Evolutionary conservation across 495 filamentous ascomycete genomes (phyloP).

Genomic region (Durotheca rogersii): DNA sequence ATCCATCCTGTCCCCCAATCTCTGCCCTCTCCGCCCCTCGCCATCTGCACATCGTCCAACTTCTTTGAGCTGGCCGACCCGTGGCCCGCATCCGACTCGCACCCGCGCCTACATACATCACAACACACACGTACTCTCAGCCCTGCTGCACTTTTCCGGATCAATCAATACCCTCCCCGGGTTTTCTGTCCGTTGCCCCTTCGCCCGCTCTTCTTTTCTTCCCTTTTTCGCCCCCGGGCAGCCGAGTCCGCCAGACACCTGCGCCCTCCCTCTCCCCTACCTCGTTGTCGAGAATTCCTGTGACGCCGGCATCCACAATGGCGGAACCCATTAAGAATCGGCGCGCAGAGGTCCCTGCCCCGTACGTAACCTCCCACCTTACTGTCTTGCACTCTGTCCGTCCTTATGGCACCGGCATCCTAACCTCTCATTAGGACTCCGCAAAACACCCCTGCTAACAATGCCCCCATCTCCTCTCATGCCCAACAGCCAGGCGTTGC

Average conservation of each 20-base stretch:
- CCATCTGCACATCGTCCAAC: constrained; percentile 10
- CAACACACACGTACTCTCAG: neutral
- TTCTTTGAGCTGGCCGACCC: constrained; percentile 7
- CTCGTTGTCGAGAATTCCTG: neutral
- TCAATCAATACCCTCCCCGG: constrained; percentile 17
- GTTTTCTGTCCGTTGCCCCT: constrained; percentile 21
- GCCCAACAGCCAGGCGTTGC: constrained; percentile 91
- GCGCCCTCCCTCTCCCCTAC: constrained; percentile 7
- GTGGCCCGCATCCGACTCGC: constrained; percentile 21
- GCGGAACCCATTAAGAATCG: constrained; percentile 41
- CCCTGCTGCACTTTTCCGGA: too few species aligned
- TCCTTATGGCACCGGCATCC: constrained; percentile 31
- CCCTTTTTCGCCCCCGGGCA: constrained; percentile 14
- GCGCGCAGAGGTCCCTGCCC: constrained; percentile 33
- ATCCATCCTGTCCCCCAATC: constrained; percentile 9
- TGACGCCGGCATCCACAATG: constrained; percentile 31
- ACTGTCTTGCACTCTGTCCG: constrained; percentile 12
- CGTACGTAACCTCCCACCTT: constrained; percentile 27
- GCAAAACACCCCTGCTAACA: constrained; percentile 91
- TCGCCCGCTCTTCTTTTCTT: constrained; percentile 26
- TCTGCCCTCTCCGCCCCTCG: too few species aligned
- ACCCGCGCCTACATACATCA: constrained; percentile 2
- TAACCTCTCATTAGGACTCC: constrained; percentile 66
- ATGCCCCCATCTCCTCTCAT: constrained; percentile 96
- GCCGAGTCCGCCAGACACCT: constrained; percentile 9